Base-by-base conservation (phyloP, 1,284 basidiomycete species). In the Ganoderma meredithae region DNA sequence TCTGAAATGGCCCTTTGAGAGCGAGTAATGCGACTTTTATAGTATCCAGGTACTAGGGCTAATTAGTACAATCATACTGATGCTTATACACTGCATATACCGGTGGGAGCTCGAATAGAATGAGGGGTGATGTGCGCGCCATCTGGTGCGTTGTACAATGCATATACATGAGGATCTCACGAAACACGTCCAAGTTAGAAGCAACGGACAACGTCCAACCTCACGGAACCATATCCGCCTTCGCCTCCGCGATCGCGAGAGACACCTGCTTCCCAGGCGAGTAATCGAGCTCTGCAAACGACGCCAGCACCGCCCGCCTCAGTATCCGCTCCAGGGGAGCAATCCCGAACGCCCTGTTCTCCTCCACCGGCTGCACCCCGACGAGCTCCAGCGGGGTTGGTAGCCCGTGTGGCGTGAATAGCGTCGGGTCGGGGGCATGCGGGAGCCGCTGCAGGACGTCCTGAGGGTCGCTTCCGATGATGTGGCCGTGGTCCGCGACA, bases 261-360 rank as follows among this genome's bases (percentile, higher is more conserved):
- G 66, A 65, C 40, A 68, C 65, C 22, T 53, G 60, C 27, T n/a
- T 43, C 1, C 71, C 72, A 7, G 75, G 63, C 40, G 63, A 8
- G 10, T 19, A n/a, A 3, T 41, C 25, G 6, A 40, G 31, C 10
- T 12, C 33, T 6, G 62, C 44, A 1, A 61, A 19, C n/a, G 63
- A 62, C 9, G 70, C 70, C 12, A 65, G 55, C n/a, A 77, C 66
- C 1, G 78, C 78, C 36, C 74, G 69, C 31, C 66, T 63, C 19
- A 80, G 58, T 12, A 60, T 39, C n/a, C 77, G 73, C 64, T 76
- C 74, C n/a, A 79, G 72, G 17, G 77, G 78, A 43, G 58, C 64
- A 12, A 73, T 33, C 36, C 69, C 67, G 56, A 71, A 73, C 59
- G 58, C 47, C 22, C 15, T 39, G 8, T 60, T 33, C 39, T 41